Evolutionary conservation across 164 flowering plant species (phyloP).

Genomic region (Piper longum): DNA sequence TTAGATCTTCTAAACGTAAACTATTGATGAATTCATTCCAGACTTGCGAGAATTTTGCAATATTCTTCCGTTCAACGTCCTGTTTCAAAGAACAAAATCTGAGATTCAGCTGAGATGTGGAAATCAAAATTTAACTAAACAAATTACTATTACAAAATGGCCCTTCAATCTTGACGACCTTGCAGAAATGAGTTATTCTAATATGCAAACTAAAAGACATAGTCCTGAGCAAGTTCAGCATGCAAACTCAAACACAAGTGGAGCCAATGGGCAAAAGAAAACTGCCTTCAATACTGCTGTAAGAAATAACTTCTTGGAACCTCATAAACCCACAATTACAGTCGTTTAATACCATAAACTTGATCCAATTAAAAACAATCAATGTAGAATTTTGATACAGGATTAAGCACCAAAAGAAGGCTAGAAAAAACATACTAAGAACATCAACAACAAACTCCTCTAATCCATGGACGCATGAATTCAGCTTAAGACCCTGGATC

Average conservation of each 20-base stretch:
- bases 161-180: too few relatives aligned
- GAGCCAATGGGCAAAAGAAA: neutral
- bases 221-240: neutral
- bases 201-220: neutral
- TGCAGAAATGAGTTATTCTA: too few relatives aligned
- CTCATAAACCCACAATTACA: neutral
- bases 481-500: too few relatives aligned
- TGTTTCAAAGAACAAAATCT: neutral
- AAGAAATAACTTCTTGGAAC: neutral
- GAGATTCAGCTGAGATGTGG: neutral
- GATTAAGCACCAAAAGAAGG: too few relatives aligned
- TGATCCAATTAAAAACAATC: neutral
- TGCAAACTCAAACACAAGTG: neutral
- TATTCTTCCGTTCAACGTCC: slow-evolving; percentile 20
- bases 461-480: too few relatives aligned
- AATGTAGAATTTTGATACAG: neutral
- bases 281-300: neutral
- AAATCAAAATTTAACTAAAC: too few relatives aligned
- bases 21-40: slow-evolving; percentile 84
- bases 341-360: neutral
- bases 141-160: too few relatives aligned
- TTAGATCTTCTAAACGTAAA: slow-evolving; percentile 72
- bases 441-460: too few relatives aligned
- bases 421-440: too few relatives aligned
- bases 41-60: slow-evolving; percentile 77